Evolutionary conservation across 2,329 filamentous ascomycete genomes (phyloP).

Genomic region (Tolypocladium tundrense): DNA sequence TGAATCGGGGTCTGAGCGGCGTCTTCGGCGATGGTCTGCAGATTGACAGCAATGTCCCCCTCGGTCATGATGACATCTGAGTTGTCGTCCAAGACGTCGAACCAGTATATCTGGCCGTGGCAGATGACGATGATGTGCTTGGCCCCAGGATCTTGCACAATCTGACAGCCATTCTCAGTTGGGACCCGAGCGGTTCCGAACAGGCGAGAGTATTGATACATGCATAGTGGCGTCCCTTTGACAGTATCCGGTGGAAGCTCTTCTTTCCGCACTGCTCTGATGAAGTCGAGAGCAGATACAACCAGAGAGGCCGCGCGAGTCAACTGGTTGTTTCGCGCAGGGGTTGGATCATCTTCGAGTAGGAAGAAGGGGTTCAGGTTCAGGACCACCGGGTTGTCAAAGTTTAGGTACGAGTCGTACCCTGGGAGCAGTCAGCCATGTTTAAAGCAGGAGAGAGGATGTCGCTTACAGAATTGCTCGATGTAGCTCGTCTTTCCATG

Average conservation of each 20-base stretch:
- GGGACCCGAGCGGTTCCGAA: slow-evolving; percentile 94
- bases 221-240: slow-evolving; percentile 77
- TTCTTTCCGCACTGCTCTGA: slow-evolving; percentile 83
- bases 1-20: slow-evolving; percentile 82
- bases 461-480: slow-evolving; percentile 84
- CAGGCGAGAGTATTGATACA: slow-evolving; percentile 95
- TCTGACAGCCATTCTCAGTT: slow-evolving; percentile 89
- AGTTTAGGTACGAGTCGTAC: slow-evolving; percentile 99
- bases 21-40: slow-evolving; percentile 87
- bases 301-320: slow-evolving; percentile 88
- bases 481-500: slow-evolving; percentile 91
- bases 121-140: slow-evolving; percentile 91
- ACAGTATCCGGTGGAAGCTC: slow-evolving; percentile 84
- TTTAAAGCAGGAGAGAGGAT: neutral
- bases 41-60: slow-evolving; percentile 81
- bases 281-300: slow-evolving; percentile 82
- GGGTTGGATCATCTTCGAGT: slow-evolving; percentile 93
- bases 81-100: slow-evolving; percentile 91
- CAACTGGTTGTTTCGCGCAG: slow-evolving; percentile 91
- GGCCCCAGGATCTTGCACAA: slow-evolving; percentile 86
- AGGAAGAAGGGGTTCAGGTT: slow-evolving; percentile 98
- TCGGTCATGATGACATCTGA: slow-evolving; percentile 96
- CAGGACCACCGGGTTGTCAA: slow-evolving; percentile 91
- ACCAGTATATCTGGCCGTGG: slow-evolving; percentile 97
- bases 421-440: slow-evolving; percentile 38